Evolutionary conservation across 495 filamentous ascomycete genomes (phyloP), one percentile per base, ranked within the genome.

Genomic region (Collariella sp.): DNA sequence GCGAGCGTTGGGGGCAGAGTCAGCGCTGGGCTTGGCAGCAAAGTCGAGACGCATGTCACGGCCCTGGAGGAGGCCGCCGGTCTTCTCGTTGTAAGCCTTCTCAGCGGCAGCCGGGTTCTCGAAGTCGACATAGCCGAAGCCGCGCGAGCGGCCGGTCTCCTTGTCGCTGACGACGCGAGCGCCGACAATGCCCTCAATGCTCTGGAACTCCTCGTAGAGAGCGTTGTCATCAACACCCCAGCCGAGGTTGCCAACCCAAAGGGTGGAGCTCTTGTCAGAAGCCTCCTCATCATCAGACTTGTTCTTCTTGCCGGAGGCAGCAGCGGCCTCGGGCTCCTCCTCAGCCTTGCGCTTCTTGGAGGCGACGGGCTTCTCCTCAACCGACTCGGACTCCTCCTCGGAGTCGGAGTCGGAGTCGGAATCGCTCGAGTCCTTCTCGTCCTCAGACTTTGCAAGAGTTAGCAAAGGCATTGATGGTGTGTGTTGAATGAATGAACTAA

Each of bases 61-160:
- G 53, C 88, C 88, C 65, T 97, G 90, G 53, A 97, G 73, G 54
- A 87, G 80, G 49, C 80, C 67, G 50, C 82, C 89, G 67, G 87
- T 84, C 88, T 87, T 95, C 59, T 75, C 85, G 49, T 83, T 79
- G 56, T 84, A 82, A 58, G 94, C 94, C 69, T 84, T 84, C 61
- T 83, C 77, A 23, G 88, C 88, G 67, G 79, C 77, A 42, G 80
- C 80, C 59, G 79, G 72, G 54, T 73, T 80, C 62, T 76, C 73
- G 73, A 89, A 98, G 74, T 98, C 93, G 58, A 96, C 89, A 67
- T 96, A 98, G 59, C 94, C 93, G 72, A 94, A 98, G 58, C 93
- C 93, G 70, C 88, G 90, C 64, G 91, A 95, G 62, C 88, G 87
- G 54, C 87, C 87, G 64, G 77, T 79, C 23, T 83, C 83, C 63